phyloP scores from a whole-genome alignment of 768 basidiomycete genomes.

The Psilocybe cubensis region DNA sequence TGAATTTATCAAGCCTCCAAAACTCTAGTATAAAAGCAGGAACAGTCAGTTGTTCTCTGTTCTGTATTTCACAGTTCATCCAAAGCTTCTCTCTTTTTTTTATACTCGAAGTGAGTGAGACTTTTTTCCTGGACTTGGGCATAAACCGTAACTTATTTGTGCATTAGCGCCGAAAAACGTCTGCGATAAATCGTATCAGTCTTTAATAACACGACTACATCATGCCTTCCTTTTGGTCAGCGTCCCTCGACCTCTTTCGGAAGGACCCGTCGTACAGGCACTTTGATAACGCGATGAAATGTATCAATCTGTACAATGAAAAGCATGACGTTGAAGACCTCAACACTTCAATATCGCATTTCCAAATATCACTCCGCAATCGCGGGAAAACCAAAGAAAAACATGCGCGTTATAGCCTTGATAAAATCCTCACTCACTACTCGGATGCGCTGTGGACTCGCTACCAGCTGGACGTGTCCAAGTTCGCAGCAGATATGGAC shows the following conservation, averaged over 20 bases:
- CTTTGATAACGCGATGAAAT: neutral
- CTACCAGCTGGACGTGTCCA: neutral
- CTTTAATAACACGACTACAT: neutral
- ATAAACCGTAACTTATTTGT: no score
- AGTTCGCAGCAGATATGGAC: neutral
- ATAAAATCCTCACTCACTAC: neutral
- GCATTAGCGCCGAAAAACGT: no score
- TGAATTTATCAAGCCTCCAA: no score
- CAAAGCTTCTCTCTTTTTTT: no score
- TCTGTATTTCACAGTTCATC: no score
- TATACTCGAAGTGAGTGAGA: no score
- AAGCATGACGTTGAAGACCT: neutral
- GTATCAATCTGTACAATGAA: neutral
- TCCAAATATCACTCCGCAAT: neutral
- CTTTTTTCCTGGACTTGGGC: no score
- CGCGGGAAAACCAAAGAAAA: neutral
- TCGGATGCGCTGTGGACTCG: neutral
- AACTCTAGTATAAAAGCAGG: no score
- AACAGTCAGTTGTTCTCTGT: no score
- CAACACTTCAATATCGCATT: neutral
- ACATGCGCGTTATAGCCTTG: neutral
- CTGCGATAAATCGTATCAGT: no score
- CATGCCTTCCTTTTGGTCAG: neutral
- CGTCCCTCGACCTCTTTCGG: neutral
- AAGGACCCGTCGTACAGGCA: neutral